Evolutionary conservation across 768 basidiomycete genomes (phyloP), one percentile per base, ranked within the genome.

Genomic region (Kwoniella pini): DNA sequence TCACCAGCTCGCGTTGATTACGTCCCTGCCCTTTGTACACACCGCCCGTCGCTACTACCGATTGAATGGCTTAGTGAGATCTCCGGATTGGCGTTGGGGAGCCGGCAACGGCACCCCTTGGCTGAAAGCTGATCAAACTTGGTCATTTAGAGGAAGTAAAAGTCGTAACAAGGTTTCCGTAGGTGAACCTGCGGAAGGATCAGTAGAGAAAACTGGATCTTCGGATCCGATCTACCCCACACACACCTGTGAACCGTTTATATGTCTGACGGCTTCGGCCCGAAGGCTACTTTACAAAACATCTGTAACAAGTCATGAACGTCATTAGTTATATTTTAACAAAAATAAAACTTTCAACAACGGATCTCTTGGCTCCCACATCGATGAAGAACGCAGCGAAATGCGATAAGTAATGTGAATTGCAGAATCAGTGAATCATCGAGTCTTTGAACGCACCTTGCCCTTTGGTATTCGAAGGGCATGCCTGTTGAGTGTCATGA

Each of bases 21-120:
- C 84, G 86, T 88, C 86, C 86, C 87, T 88, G 87, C 87, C 86
- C 87, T 87, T 87, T 87, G 85, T 88, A 88, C 86, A 88, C 87
- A 88, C 87, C 85, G 85, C 87, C 87, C 84, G 86, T 87, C 86
- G 84, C 87, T 87, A 88, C 86, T 88, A 88, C 87, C 84, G 85
- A 88, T 88, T 87, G 87, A 88, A 87, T 85, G 85, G 87, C 86
- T 88, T 88, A 86, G 87, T 87, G 86, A 87, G 87, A 85, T 84
- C 85, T 87, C 82, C 83, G 85, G 85, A 88, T 86, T 82, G 85
- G 83, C 85, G 84, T 84, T 81, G 83, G 82, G 80, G 54, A 82
- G 79, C 82, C 80, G 81, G 81, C 79, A 77, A 83, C 81, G 82
- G 82, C 81, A 81, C 72, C 78, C 74, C 74, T 76, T 80, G 69